Conservation (phyloP, 768 basidiomycete species). For the Thelephora aurantiotincta region DNA sequence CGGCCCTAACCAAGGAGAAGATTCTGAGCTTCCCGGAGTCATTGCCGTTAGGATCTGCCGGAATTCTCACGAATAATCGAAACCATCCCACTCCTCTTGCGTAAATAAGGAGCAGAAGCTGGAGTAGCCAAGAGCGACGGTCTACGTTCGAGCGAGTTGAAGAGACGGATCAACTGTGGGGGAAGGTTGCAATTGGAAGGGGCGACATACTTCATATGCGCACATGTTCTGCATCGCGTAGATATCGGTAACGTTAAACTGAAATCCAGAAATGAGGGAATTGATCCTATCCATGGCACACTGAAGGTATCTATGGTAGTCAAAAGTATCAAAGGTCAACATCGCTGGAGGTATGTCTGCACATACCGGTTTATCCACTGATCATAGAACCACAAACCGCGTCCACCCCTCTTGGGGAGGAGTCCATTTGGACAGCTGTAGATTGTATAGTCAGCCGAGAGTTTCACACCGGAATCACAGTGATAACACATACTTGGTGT, state of each 20-base stretch:
- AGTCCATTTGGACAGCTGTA: conserved; percentile 16
- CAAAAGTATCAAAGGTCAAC: conserved; percentile 15
- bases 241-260: too few species aligned
- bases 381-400: too few species aligned
- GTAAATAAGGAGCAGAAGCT: conserved; percentile 88
- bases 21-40: too few species aligned
- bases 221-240: too few species aligned
- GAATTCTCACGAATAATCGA: too few species aligned
- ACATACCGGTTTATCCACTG: conserved; percentile 21
- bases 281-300: conserved; percentile 25
- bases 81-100: conserved; percentile 86
- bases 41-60: too few species aligned
- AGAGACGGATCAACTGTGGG: too few species aligned
- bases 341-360: not conserved
- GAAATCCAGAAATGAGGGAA: too few species aligned
- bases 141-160: conserved; percentile 26
- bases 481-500: not conserved
- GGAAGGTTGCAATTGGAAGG: conserved; percentile 25
- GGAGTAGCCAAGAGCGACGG: conserved; percentile 84
- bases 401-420: too few species aligned
- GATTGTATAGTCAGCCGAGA: not conserved
- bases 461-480: not conserved
- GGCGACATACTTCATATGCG: too few species aligned
- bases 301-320: conserved; percentile 16
- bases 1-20: too few species aligned